phyloP scores from a whole-genome alignment of 495 filamentous ascomycete species.

The Wilcoxina mikolae region DNA sequence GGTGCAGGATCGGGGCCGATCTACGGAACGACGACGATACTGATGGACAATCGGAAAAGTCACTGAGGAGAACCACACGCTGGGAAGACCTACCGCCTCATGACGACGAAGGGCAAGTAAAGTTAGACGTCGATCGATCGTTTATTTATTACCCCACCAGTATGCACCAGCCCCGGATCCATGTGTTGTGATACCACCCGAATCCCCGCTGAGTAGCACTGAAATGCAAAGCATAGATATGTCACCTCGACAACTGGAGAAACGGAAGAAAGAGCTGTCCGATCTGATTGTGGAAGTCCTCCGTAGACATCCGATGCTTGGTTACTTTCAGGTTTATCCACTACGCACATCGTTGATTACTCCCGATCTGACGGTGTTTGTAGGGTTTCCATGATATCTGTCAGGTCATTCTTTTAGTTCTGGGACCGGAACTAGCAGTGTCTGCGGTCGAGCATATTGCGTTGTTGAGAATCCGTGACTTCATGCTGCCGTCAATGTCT shows the following conservation, averaged over 20 bases:
- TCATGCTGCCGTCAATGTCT: conserved; percentile 83
- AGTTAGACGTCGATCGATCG: conserved; percentile 83
- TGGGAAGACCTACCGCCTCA: conserved; percentile 28
- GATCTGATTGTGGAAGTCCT: conserved; percentile 30
- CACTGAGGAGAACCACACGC: neutral
- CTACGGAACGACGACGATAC: neutral
- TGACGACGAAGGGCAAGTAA: conserved; percentile 37
- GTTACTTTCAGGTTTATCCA: conserved; percentile 69
- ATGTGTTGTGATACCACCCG: conserved; percentile 5
- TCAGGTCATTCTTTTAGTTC: conserved; percentile 82
- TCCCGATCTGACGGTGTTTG: neutral
- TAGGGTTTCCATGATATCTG: conserved; percentile 92
- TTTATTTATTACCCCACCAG: conserved; percentile 91
- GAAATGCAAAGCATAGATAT: conserved; percentile 29
- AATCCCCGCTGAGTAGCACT: conserved; percentile 29
- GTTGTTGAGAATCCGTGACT: conserved; percentile 80
- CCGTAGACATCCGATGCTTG: conserved; percentile 65
- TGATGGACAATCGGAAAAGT: neutral
- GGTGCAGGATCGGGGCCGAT: conserved; percentile 9
- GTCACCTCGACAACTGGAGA: conserved; percentile 35
- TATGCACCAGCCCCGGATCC: conserved; percentile 32
- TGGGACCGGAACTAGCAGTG: conserved; percentile 41
- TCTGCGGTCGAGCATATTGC: conserved; percentile 62
- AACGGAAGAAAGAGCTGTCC: conserved; percentile 31
- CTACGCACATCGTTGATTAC: neutral